Conservation (phyloP, 2,329 filamentous ascomycete species). For the Dactylellina parvicollis region DNA sequence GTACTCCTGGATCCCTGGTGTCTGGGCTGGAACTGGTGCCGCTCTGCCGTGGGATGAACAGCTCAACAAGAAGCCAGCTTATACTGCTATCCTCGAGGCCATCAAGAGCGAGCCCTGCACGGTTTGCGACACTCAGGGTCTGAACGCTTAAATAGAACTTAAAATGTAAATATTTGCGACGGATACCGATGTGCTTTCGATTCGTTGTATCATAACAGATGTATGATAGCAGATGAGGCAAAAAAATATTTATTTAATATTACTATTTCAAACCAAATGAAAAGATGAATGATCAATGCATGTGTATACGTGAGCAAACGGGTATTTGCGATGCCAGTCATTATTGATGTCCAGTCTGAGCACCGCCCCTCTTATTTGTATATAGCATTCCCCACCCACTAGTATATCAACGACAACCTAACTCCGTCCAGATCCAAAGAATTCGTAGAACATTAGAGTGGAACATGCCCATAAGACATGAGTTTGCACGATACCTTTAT, state of each 20-base stretch:
- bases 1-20: conserved; percentile 63
- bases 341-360: too few relatives aligned
- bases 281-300: background rate
- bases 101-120: conserved; percentile 29
- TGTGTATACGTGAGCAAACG: background rate
- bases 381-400: too few relatives aligned
- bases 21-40: conserved; percentile 62
- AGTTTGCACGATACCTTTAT: too few relatives aligned
- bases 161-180: background rate
- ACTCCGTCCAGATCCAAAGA: conserved; percentile 11
- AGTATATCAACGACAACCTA: background rate
- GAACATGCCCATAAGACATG: too few relatives aligned
- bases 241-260: conserved; percentile 1
- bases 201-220: conserved; percentile 38
- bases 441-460: background rate
- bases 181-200: conserved; percentile 5
- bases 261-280: background rate
- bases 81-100: conserved; percentile 61
- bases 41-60: conserved; percentile 63
- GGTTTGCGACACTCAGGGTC: conserved; percentile 27
- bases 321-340: background rate
- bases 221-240: conserved; percentile 25
- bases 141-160: conserved; percentile 27
- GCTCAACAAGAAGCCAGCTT: conserved; percentile 64
- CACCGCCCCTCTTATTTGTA: background rate